These are phyloP conservation scores for Teratosphaeria destructans DNA, from an alignment of 2,329 filamentous ascomycete genomes.

Conservation along the genomic window DNA sequence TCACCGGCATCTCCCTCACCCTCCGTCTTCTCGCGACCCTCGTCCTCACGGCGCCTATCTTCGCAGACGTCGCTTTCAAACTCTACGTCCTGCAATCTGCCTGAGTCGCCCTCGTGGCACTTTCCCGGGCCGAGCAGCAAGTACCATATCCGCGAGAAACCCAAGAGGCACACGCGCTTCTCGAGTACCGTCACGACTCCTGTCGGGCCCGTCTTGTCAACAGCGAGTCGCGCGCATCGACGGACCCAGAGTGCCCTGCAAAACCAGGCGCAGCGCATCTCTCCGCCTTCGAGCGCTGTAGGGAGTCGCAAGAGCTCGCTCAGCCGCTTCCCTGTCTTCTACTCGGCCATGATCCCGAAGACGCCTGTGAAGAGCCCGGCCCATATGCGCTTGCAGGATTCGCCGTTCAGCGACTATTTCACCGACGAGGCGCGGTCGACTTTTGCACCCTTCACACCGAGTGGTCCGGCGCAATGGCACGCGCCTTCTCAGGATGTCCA, in stretches of 20 bases:
- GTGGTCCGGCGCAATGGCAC: conserved; percentile 1
- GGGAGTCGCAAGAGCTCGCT: neutral
- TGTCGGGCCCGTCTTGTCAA: conserved; percentile 17
- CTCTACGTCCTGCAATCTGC: neutral
- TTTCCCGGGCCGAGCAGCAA: conserved; percentile 24
- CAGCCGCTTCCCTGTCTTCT: neutral
- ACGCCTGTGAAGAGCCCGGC: neutral
- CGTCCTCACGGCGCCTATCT: neutral
- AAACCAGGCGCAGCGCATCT: neutral
- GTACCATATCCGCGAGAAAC: conserved; percentile 18
- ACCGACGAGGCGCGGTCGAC: conserved; percentile 26
- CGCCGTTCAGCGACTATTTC: conserved; percentile 33
- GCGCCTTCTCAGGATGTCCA: conserved; percentile 19
- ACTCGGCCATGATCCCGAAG: neutral
- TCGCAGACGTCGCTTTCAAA: neutral
- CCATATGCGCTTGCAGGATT: conserved; percentile 18
- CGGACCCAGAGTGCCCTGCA: conserved; percentile 10
- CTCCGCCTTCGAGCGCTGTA: neutral
- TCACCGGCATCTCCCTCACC: neutral
- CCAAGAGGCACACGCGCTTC: conserved; percentile 9
- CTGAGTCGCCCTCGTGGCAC: conserved; percentile 12
- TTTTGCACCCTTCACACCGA: conserved; percentile 4
- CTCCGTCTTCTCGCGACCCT: neutral
- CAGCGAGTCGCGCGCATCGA: conserved; percentile 20
- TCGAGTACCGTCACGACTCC: conserved; percentile 14